A percentile compares a stretch with the other conserved stretches of the same genome.
Conservation (phyloP, 139 green algal species). For the Deuterostichococcus epilithicus region DNA sequence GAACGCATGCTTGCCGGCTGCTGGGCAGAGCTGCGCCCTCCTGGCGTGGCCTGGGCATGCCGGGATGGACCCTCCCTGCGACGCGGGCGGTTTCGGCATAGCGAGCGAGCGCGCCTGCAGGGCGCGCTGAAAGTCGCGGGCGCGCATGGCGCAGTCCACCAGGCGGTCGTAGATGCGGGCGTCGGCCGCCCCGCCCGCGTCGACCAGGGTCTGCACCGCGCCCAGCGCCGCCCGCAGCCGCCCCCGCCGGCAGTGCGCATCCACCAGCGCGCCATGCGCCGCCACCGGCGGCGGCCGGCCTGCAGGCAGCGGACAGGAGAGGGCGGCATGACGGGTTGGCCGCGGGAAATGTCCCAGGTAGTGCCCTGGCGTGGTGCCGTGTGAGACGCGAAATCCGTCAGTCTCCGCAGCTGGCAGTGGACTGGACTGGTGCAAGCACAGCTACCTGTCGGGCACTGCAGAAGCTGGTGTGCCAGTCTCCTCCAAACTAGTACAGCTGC, state of each 20-base stretch:
- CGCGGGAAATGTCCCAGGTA: too few species aligned
- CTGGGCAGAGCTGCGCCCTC: too few species aligned
- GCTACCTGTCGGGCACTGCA: neutral
- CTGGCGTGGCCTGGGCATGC: too few species aligned
- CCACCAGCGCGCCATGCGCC: conserved; percentile 39
- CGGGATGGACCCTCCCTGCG: too few species aligned
- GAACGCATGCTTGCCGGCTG: too few species aligned
- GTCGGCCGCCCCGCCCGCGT: conserved; percentile 42
- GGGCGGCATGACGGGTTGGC: too few species aligned
- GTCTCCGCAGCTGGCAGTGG: too few species aligned
- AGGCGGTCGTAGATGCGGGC: conserved; percentile 55
- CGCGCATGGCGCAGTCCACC: conserved; percentile 33
- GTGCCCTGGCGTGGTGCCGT: neutral
- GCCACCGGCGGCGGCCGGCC: conserved; percentile 32
- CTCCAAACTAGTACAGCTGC: neutral
- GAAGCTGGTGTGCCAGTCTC: neutral
- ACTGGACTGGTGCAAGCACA: neutral
- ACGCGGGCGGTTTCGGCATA: too few species aligned
- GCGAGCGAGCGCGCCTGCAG: conserved; percentile 39
- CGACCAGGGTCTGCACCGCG: conserved; percentile 45
- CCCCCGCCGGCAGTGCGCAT: conserved; percentile 11
- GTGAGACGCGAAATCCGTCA: neutral
- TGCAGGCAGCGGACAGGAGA: too few species aligned
- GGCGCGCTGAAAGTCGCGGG: conserved; percentile 30
- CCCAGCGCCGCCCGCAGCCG: conserved; percentile 27